Evolutionary conservation across 2,329 filamentous ascomycete species (phyloP).

Genomic region (Coleophoma cylindrospora): DNA sequence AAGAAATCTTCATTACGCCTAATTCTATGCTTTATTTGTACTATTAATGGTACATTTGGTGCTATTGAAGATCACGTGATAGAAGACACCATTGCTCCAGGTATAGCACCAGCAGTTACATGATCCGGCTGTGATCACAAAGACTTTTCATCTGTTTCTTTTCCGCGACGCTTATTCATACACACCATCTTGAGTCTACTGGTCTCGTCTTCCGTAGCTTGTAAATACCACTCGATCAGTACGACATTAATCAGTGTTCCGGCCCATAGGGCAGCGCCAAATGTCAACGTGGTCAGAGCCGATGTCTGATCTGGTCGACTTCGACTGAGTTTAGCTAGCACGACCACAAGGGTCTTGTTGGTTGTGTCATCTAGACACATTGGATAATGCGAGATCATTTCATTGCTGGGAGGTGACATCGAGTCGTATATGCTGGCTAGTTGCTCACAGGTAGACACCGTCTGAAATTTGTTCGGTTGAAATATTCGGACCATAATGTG

Average conservation of each 20-base stretch:
- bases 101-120: no score
- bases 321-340: neutral
- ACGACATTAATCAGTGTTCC: neutral
- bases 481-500: neutral
- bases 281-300: neutral
- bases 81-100: no score
- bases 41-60: no score
- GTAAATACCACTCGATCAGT: neutral
- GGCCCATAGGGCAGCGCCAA: neutral
- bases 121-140: neutral
- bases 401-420: neutral
- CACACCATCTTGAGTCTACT: neutral
- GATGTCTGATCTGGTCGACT: neutral
- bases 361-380: neutral
- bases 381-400: neutral
- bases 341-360: neutral
- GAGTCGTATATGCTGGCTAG: neutral
- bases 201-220: neutral
- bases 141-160: neutral
- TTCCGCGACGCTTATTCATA: neutral
- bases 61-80: no score
- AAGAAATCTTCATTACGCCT: no score
- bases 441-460: neutral
- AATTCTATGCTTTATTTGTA: no score
- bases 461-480: neutral